Evolutionary conservation across 2,329 filamentous ascomycete species (phyloP), one percentile per base, ranked within the genome.

Genomic region (Pseudogymnoascus sp.): DNA sequence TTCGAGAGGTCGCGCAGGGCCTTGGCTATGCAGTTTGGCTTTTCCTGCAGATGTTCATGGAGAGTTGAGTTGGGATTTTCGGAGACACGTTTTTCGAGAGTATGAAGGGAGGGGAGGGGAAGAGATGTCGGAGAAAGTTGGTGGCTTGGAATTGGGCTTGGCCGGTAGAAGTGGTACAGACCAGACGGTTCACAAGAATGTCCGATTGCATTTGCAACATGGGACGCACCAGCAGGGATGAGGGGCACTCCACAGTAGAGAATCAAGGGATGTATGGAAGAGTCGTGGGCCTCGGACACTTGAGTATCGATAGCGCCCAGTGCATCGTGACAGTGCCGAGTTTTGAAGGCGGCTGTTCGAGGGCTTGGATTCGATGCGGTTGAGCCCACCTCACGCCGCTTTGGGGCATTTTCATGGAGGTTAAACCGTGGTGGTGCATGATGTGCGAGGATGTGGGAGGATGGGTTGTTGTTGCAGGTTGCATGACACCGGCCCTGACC

Each of bases 151-250:
- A 53, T 18, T 53, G 25, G 47, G 47, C 47, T 53, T 53, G 47
- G 47, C 47, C 47, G 28, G 7, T 53, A 25, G n/a, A 53, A 53
- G 47, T 53, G 47, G 28, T 53, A 53, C 47, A 53, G 47, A 53
- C 47, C 28, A 33, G 47, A 53, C 47, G 47, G 47, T 53, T 53
- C 28, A 53, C 28, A 53, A 53, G 47, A 33, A 53, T 18, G 47
- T 53, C 18, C 47, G 47, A 53, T 33, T 53, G 47, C 47, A 53
- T 53, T 53, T 53, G 47, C 47, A 53, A 53, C 47, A 53, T 53
- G 47, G 47, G 47, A 53, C 47, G 47, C 47, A 53, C 47, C 47
- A 53, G 47, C 47, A 53, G 47, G 47, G 47, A 33, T 53, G 28
- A 53, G 47, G 47, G 47, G 47, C 47, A 53, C 14, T 18, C 47